A percentile compares a stretch with the other conserved stretches of the same genome.
These are phyloP conservation scores for Blastobotrys raffinosifermentans DNA, from an alignment of 1,139 yeast genomes.

Conservation along the genomic window DNA sequence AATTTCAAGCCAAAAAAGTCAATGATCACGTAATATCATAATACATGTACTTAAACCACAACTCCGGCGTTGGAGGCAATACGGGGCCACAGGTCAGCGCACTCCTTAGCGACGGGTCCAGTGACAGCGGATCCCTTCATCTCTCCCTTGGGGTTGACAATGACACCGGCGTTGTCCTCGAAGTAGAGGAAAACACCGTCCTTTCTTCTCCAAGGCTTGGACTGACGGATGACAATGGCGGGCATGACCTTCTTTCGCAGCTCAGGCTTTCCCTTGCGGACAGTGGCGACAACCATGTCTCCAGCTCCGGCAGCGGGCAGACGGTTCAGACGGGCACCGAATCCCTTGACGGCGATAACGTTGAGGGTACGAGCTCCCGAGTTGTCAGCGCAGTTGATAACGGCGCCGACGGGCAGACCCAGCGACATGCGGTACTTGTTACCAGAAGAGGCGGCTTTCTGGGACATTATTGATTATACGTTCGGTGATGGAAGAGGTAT, in stretches of 20 bases:
- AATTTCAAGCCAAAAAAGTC: slow-evolving; percentile 3
- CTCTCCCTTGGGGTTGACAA: slow-evolving; percentile 99
- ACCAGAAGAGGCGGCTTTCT: slow-evolving; percentile 83
- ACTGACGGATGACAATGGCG: slow-evolving; percentile 98
- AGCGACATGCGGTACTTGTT: slow-evolving; percentile 99
- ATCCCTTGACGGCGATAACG: slow-evolving; percentile 98
- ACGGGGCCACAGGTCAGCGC: slow-evolving; percentile 99
- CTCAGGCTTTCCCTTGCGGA: slow-evolving; percentile 99
- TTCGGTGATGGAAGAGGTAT: too few relatives aligned
- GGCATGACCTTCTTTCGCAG: slow-evolving; percentile 99
- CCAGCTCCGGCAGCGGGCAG: slow-evolving; percentile 99
- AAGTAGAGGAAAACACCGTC: slow-evolving; percentile 99
- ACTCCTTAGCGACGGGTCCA: slow-evolving; percentile 99
- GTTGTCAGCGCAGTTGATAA: slow-evolving; percentile 99
- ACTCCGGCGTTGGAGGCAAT: slow-evolving; percentile 99
- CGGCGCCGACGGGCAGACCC: slow-evolving; percentile 99
- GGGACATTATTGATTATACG: slow-evolving; percentile 20
- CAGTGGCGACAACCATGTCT: slow-evolving; percentile 99
- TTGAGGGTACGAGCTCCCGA: slow-evolving; percentile 99
- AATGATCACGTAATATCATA: slow-evolving; percentile 6
- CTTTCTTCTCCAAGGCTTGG: slow-evolving; percentile 99
- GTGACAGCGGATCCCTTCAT: slow-evolving; percentile 99
- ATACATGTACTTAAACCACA: slow-evolving; percentile 64
- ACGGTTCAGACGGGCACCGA: slow-evolving; percentile 99
- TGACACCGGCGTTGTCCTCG: slow-evolving; percentile 99